Evolutionary conservation across 495 filamentous ascomycete genomes (phyloP), one percentile per base, ranked within the genome.

Genomic region (Neurospora pannonica): DNA sequence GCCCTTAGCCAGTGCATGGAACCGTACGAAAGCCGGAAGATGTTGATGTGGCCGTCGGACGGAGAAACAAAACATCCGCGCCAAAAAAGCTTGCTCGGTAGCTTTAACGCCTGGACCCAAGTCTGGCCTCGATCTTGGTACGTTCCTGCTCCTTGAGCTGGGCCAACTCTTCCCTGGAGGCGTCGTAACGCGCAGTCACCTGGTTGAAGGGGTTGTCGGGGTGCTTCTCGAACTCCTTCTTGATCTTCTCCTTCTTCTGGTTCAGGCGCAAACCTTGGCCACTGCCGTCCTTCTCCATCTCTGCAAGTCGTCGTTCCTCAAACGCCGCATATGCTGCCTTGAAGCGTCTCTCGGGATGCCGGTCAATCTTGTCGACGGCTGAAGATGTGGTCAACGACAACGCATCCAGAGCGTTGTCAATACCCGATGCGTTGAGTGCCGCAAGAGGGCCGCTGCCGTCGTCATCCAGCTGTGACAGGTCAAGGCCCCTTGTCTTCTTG

Each of bases 131-230:
- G 74, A 90, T 88, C 88, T 90, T 95, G 78, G 79, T 82, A 82
- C 85, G 90, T 89, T 97, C 94, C 70, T 83, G 78, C 70, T 91
- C 85, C 81, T 84, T 87, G 40, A 94, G 80, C 73, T 87, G 86
- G 74, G 86, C 86, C 46, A 97, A 81, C 83, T 98, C 96, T 11
- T 95, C 93, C 84, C 88, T 92, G 36, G 88, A 88, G 43, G 91
- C 89, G 82, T 99, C 91, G 81, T 93, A 92, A 24, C 83, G 81
- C 9, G 90, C 92, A 74, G 86, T 86, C 17, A 88, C 89, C 78
- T 97, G 93, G 82, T 96, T 97, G 81, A 97, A 95, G 46, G 96
- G 96, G 80, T 98, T 98, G 80, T 98, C 96, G 5, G 91, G 89
- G 79, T 90, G 91, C 84, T 93, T 95, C 81, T 94, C 78, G 81